phyloP scores from a whole-genome alignment of 2,329 filamentous ascomycete genomes.

The Aspergillus sp. region DNA sequence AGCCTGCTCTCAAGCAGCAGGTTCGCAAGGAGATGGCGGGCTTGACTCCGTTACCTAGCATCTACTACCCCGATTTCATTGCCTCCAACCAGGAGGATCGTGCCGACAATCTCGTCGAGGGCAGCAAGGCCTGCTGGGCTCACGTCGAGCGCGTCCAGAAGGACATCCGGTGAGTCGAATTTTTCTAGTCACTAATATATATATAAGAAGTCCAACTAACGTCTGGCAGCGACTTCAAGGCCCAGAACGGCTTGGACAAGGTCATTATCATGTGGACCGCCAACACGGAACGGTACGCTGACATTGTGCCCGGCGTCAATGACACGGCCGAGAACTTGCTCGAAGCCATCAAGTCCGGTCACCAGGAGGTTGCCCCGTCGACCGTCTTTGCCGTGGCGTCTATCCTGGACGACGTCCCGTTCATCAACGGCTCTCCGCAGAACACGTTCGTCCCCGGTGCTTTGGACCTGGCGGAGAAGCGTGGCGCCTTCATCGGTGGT shows the following conservation, averaged over 20 bases:
- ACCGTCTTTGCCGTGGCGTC: slow-evolving; percentile 93
- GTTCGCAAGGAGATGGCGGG: slow-evolving; percentile 88
- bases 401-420: slow-evolving; percentile 80
- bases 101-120: slow-evolving; percentile 81
- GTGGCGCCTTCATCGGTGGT: slow-evolving; percentile 85
- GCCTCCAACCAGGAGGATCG: slow-evolving; percentile 96
- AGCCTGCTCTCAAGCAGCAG: slow-evolving; percentile 83
- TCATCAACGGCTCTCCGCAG: slow-evolving; percentile 98
- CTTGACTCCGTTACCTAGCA: slow-evolving; percentile 82
- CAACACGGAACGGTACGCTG: slow-evolving; percentile 95
- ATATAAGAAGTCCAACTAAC: too few species aligned
- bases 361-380: slow-evolving; percentile 87
- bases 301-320: slow-evolving; percentile 80
- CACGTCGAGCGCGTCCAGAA: slow-evolving; percentile 90
- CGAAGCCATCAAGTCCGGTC: slow-evolving; percentile 74
- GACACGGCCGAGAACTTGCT: slow-evolving; percentile 93
- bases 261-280: slow-evolving; percentile 97
- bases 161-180: slow-evolving; percentile 64
- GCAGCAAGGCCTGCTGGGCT: slow-evolving; percentile 71
- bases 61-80: slow-evolving; percentile 99
- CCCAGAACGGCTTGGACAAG: slow-evolving; percentile 75
- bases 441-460: slow-evolving; percentile 97
- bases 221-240: slow-evolving; percentile 69
- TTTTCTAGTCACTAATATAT: background rate
- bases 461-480: slow-evolving; percentile 77